phyloP scores from a whole-genome alignment of 805 yeast species.

The Priceomyces medius region DNA sequence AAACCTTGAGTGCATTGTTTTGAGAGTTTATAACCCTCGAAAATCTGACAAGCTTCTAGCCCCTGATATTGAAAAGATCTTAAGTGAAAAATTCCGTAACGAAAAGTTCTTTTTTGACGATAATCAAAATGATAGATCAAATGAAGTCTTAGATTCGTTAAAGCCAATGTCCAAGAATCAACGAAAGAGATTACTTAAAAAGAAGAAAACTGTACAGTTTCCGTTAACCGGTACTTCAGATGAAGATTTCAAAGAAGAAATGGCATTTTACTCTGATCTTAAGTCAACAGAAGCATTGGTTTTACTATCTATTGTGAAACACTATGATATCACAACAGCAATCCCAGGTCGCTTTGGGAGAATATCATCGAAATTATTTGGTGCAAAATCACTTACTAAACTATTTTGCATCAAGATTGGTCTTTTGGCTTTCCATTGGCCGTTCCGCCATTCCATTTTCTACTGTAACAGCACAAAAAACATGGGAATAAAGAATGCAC shows the following conservation, averaged over 20 bases:
- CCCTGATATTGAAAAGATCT: not conserved
- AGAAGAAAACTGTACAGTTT: conserved; percentile 5
- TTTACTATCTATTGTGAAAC: conserved; percentile 33
- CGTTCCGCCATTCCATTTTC: conserved; percentile 40
- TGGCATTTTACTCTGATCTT: conserved; percentile 32
- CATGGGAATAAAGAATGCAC: conserved; percentile 42
- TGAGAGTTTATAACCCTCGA: conserved; percentile 14
- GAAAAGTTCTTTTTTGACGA: conserved; percentile 6
- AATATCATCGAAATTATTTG: conserved; percentile 22
- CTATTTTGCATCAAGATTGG: conserved; percentile 39
- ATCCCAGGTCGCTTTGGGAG: conserved; percentile 24
- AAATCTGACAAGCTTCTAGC: conserved; percentile 3
- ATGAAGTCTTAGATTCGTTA: conserved; percentile 10
- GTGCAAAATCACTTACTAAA: conserved; percentile 27
- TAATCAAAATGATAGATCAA: not conserved
- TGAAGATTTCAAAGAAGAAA: conserved; percentile 10
- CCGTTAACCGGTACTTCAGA: conserved; percentile 6
- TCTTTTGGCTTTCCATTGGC: conserved; percentile 45
- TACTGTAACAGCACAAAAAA: conserved; percentile 36
- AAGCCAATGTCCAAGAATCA: conserved; percentile 19
- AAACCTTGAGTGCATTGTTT: conserved; percentile 14
- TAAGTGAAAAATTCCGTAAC: not conserved
- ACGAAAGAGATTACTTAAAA: conserved; percentile 15
- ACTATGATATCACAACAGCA: conserved; percentile 37
- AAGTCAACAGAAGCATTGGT: conserved; percentile 41